Evolutionary conservation across 306 rosid genomes (phyloP).

Genomic region (Cicer arietinum): DNA sequence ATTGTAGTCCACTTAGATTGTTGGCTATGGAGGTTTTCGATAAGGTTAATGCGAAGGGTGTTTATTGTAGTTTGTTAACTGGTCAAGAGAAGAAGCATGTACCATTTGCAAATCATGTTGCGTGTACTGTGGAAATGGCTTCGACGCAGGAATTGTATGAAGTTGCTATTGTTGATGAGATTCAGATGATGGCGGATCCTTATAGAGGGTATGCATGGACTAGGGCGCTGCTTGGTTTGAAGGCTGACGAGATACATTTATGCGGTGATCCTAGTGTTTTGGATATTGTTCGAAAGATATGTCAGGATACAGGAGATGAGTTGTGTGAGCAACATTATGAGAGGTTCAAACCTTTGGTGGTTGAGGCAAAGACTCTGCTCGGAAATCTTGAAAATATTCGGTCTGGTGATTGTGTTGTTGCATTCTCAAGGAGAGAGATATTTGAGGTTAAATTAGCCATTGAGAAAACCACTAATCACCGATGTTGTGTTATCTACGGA

Average conservation of each 20-base stretch:
- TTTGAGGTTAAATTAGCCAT: constrained; percentile 88
- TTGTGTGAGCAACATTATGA: constrained; percentile 75
- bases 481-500: constrained; percentile 90
- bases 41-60: no score
- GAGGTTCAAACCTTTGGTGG: constrained; percentile 93
- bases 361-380: constrained; percentile 83
- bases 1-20: no score
- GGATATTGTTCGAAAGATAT: constrained; percentile 68
- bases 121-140: no score
- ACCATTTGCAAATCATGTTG: no score
- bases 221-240: constrained; percentile 85
- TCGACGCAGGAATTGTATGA: constrained; percentile 82
- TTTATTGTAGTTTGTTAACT: no score
- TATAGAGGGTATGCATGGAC: constrained; percentile 89
- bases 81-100: no score
- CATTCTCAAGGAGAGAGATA: constrained; percentile 94
- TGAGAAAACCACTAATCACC: constrained; percentile 77
- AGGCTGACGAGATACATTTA: constrained; percentile 88
- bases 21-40: no score
- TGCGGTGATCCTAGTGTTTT: constrained; percentile 92
- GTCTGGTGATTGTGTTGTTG: constrained; percentile 95
- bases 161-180: constrained; percentile 88
- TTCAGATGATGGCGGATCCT: constrained; percentile 86
- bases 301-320: constrained; percentile 84
- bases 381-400: constrained; percentile 82